These are phyloP conservation scores for Sporothrix brunneoviolacea DNA, from an alignment of 2,329 filamentous ascomycete genomes.

Conservation along the genomic window DNA sequence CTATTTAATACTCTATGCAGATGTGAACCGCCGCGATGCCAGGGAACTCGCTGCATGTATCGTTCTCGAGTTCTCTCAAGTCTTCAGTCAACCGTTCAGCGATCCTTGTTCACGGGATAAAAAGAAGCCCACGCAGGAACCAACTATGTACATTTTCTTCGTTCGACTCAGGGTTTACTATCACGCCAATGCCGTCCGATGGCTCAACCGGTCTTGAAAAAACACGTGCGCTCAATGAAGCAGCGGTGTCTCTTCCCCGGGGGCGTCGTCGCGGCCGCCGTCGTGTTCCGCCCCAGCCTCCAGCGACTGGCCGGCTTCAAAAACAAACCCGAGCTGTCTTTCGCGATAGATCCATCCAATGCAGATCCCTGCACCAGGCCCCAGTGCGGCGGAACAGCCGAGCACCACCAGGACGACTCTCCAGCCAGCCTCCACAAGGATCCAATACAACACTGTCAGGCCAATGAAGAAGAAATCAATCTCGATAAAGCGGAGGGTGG, in stretches of 20 bases:
- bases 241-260: constrained; percentile 25
- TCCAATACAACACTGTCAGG: constrained; percentile 46
- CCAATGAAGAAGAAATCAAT: constrained; percentile 40
- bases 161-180: too few relatives aligned
- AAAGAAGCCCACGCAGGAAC: not conserved
- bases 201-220: too few relatives aligned
- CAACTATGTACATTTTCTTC: too few relatives aligned
- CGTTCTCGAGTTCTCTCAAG: too few relatives aligned
- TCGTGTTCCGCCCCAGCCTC: not conserved
- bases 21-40: too few relatives aligned
- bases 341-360: constrained; percentile 29
- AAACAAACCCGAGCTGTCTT: constrained; percentile 15
- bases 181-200: too few relatives aligned
- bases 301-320: not conserved
- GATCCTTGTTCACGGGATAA: too few relatives aligned
- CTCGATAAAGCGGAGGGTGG: constrained; percentile 38
- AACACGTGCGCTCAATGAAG: constrained; percentile 23
- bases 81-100: too few relatives aligned
- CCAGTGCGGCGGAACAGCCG: constrained; percentile 24
- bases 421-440: constrained; percentile 45
- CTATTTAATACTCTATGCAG: too few relatives aligned
- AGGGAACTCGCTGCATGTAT: too few relatives aligned
- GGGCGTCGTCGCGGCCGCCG: not conserved
- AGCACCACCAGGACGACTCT: constrained; percentile 24
- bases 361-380: constrained; percentile 32